A percentile compares a stretch with the other conserved stretches of the same genome.
phyloP scores from a whole-genome alignment of 2,329 filamentous ascomycete genomes.

The Diaporthe batatas region DNA sequence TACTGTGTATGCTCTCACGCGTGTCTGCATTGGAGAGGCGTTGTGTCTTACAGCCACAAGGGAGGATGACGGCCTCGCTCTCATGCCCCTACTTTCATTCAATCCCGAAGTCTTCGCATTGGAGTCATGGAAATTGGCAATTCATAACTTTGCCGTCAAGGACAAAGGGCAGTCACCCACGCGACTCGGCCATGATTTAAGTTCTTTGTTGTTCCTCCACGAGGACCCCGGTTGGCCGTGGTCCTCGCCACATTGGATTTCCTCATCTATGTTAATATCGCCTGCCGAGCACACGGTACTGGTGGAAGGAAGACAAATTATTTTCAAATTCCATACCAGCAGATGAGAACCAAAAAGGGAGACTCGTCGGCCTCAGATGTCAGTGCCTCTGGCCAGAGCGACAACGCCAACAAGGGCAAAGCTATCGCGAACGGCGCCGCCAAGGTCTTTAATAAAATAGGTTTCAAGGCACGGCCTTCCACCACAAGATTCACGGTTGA shows the following conservation, averaged over 20 bases:
- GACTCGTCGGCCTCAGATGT: constrained; percentile 12
- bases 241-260: constrained; percentile 3
- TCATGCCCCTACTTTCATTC: constrained; percentile 2
- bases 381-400: constrained; percentile 15
- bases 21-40: constrained; percentile 15
- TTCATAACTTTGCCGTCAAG: constrained; percentile 7
- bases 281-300: neutral
- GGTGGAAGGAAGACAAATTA: neutral
- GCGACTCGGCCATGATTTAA: constrained; percentile 18
- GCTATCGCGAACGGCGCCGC: constrained; percentile 20
- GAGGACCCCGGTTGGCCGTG: neutral
- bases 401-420: constrained; percentile 8
- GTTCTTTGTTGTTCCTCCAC: constrained; percentile 30
- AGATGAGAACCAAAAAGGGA: constrained; percentile 15
- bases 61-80: constrained; percentile 4
- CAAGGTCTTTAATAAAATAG: constrained; percentile 34
- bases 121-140: constrained; percentile 2
- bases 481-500: neutral
- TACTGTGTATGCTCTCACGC: neutral
- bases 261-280: neutral
- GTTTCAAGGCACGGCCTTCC: constrained; percentile 20
- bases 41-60: constrained; percentile 37
- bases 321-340: constrained; percentile 10
- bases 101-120: neutral
- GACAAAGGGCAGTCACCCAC: constrained; percentile 34